Evolutionary conservation across 805 yeast genomes (phyloP).

Genomic region (Yamadazyma akitaensis): DNA sequence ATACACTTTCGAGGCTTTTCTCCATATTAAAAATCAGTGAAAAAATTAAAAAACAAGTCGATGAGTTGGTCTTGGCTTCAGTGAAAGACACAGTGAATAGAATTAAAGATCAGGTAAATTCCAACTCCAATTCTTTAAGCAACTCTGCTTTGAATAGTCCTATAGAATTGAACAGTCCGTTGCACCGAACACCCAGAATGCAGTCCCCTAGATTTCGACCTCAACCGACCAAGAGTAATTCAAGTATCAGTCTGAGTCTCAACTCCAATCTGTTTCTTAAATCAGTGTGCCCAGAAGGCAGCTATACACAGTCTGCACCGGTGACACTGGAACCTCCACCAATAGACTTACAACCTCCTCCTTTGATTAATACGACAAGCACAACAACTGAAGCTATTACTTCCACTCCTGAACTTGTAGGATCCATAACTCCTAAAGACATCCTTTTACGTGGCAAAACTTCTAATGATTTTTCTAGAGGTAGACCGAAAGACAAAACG

Average conservation of each 20-base stretch:
- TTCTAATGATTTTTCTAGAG: slow-evolving; percentile 12
- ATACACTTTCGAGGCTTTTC: slow-evolving; percentile 64
- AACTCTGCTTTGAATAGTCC: slow-evolving; percentile 10
- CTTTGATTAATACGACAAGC: slow-evolving; percentile 5
- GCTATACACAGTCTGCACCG: background rate
- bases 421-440: slow-evolving; percentile 48
- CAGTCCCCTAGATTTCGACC: slow-evolving; percentile 22
- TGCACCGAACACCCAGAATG: slow-evolving; percentile 1
- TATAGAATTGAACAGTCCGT: slow-evolving; percentile 8
- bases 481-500: slow-evolving; percentile 21
- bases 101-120: slow-evolving; percentile 40
- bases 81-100: slow-evolving; percentile 62
- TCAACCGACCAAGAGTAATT: slow-evolving; percentile 23
- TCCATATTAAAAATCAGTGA: slow-evolving; percentile 73
- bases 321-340: background rate
- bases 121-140: slow-evolving; percentile 1
- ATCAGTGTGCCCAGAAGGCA: background rate
- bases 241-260: background rate
- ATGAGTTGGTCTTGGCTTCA: slow-evolving; percentile 57
- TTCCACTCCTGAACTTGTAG: slow-evolving; percentile 2
- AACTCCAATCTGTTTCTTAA: background rate
- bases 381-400: background rate
- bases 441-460: slow-evolving; percentile 26
- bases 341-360: slow-evolving; percentile 16
- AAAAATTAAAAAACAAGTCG: slow-evolving; percentile 75